Percentiles rank a stretch among this genome's conserved stretches.
phyloP scores from a whole-genome alignment of 2,329 filamentous ascomycete species.

The Ceratocystis cubensis region DNA sequence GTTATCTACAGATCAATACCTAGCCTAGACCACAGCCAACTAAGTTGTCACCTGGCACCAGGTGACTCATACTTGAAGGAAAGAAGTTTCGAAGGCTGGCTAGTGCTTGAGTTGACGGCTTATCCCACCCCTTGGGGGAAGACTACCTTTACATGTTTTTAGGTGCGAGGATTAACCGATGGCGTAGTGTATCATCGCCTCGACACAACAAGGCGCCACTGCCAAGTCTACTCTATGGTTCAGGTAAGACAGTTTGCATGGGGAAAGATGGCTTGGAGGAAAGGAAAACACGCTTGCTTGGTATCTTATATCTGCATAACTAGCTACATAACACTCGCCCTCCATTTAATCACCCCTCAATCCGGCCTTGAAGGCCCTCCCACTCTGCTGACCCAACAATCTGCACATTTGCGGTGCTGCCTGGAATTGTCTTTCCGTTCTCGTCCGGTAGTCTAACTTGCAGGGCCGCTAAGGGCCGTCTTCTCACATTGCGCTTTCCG shows the following conservation, averaged over 20 bases:
- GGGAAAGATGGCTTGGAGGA: too few relatives aligned
- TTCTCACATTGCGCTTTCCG: conserved; percentile 19
- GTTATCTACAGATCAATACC: too few relatives aligned
- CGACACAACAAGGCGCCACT: background rate
- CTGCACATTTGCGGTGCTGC: conserved; percentile 33
- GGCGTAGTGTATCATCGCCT: background rate
- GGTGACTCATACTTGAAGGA: too few relatives aligned
- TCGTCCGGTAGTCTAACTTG: conserved; percentile 38
- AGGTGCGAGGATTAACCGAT: too few relatives aligned
- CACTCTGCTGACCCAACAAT: conserved; percentile 44
- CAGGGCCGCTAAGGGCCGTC: conserved; percentile 35
- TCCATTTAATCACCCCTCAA: conserved; percentile 22
- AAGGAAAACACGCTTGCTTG: conserved; percentile 12
- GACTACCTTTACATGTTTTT: too few relatives aligned
- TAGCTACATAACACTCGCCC: conserved; percentile 17
- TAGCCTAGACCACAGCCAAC: too few relatives aligned
- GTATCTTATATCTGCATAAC: conserved; percentile 8
- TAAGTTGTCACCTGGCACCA: too few relatives aligned
- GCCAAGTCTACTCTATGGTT: background rate
- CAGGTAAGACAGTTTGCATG: too few relatives aligned
- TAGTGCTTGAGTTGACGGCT: too few relatives aligned
- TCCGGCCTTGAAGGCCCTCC: conserved; percentile 40
- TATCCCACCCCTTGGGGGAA: too few relatives aligned
- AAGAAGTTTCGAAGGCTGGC: too few relatives aligned
- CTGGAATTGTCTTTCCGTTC: conserved; percentile 34